phyloP scores from a whole-genome alignment of 2,329 filamentous ascomycete species.

The Fusarium lateritium region DNA sequence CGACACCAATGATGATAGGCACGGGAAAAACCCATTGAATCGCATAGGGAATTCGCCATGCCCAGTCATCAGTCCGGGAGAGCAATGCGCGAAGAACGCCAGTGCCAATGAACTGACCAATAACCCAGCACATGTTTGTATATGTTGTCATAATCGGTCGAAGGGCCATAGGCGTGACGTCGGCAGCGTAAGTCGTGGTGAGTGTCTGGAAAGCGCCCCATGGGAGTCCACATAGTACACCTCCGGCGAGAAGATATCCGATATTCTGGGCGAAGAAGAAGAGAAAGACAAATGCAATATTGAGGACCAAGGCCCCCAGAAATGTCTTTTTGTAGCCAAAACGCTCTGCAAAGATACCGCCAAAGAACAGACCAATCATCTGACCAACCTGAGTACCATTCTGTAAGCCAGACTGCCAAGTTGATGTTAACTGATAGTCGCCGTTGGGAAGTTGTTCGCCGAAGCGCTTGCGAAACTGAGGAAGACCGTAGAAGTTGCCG shows the following conservation, averaged over 20 bases:
- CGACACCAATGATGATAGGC: constrained; percentile 47
- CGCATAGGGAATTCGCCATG: constrained; percentile 55
- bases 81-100: constrained; percentile 41
- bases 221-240: constrained; percentile 61
- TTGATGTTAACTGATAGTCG: constrained; percentile 29
- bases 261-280: constrained; percentile 54
- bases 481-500: constrained; percentile 40
- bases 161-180: constrained; percentile 59
- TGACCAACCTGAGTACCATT: constrained; percentile 22
- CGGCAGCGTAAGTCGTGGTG: constrained; percentile 60
- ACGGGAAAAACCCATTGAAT: constrained; percentile 56
- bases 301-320: constrained; percentile 58
- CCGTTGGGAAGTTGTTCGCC: constrained; percentile 28
- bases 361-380: constrained; percentile 34
- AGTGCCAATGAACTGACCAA: constrained; percentile 57
- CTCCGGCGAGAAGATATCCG: constrained; percentile 59
- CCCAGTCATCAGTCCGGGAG: constrained; percentile 47
- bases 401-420: not conserved
- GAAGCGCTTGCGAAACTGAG: constrained; percentile 32
- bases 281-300: constrained; percentile 48
- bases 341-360: constrained; percentile 26
- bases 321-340: constrained; percentile 62
- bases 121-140: constrained; percentile 60
- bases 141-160: constrained; percentile 59
- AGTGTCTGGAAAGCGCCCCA: constrained; percentile 61